Conservation (phyloP, 2,329 filamentous ascomycete species). For the Lojkania enalia region DNA sequence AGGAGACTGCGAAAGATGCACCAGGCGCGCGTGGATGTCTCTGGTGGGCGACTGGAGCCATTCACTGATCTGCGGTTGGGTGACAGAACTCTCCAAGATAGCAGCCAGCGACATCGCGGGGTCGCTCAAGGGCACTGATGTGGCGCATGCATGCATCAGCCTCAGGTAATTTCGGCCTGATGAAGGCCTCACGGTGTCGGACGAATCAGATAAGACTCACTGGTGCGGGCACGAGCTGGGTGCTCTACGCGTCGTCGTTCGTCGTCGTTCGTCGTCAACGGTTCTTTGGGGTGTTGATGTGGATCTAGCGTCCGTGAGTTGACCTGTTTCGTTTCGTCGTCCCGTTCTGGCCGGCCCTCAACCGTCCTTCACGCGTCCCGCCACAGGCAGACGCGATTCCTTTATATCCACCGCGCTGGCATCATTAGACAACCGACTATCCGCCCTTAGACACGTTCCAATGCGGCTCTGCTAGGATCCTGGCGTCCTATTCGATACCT, state of each 20-base stretch:
- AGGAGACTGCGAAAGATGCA: slow-evolving; percentile 21
- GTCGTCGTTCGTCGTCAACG: neutral
- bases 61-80: slow-evolving; percentile 23
- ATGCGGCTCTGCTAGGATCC: slow-evolving; percentile 20
- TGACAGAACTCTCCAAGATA: slow-evolving; percentile 26
- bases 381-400: slow-evolving; percentile 11
- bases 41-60: slow-evolving; percentile 30
- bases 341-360: slow-evolving; percentile 8
- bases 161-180: slow-evolving; percentile 7
- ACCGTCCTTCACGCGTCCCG: slow-evolving; percentile 3
- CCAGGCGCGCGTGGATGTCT: slow-evolving; percentile 32
- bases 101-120: slow-evolving; percentile 20
- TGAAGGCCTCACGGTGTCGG: slow-evolving; percentile 9
- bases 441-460: slow-evolving; percentile 2
- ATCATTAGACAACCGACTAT: slow-evolving; percentile 1
- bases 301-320: slow-evolving; percentile 14
- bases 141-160: slow-evolving; percentile 18
- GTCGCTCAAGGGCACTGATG: slow-evolving; percentile 11
- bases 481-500: slow-evolving; percentile 9
- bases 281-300: slow-evolving; percentile 6
- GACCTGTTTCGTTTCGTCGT: slow-evolving; percentile 15
- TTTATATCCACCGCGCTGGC: slow-evolving; percentile 14
- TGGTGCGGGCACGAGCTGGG: slow-evolving; percentile 10
- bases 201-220: slow-evolving; percentile 21
- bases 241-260: slow-evolving; percentile 8